Evolutionary conservation across 352 stramenopile genomes (phyloP).

Genomic region (Pythium rishiriense): DNA sequence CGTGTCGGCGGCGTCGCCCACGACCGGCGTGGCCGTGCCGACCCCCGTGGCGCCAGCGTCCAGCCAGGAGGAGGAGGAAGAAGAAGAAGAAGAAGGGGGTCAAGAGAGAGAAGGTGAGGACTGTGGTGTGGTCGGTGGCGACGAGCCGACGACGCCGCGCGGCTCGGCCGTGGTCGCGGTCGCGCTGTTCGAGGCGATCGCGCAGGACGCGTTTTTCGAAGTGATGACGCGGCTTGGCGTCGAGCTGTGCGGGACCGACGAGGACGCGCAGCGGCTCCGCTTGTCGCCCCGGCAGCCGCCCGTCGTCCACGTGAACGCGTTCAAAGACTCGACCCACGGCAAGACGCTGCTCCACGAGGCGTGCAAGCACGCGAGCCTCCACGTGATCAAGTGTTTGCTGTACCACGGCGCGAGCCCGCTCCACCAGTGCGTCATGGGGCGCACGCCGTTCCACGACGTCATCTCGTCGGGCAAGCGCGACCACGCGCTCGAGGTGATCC

Average conservation of each 20-base stretch:
- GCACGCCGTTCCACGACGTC: conserved; percentile 62
- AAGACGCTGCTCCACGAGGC: conserved; percentile 72
- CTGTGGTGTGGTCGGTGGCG: background rate
- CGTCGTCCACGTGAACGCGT: conserved; percentile 41
- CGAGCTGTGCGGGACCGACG: conserved; percentile 22
- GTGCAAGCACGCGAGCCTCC: conserved; percentile 47
- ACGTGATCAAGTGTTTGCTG: conserved; percentile 55
- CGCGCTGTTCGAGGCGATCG: conserved; percentile 18
- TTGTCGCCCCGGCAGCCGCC: too few relatives aligned
- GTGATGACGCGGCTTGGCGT: conserved; percentile 12
- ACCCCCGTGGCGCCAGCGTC: background rate
- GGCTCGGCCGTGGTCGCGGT: conserved; percentile 14
- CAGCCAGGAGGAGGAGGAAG: background rate
- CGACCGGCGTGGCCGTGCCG: background rate
- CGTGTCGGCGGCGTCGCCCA: conserved; percentile 9
- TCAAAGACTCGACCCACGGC: conserved; percentile 42
- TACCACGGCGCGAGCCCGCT: conserved; percentile 48
- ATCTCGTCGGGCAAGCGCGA: conserved; percentile 33
- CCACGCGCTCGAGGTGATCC: conserved; percentile 38
- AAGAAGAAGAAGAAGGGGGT: background rate
- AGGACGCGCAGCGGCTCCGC: conserved; percentile 16
- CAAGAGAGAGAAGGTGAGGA: background rate
- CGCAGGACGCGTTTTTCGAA: conserved; percentile 23
- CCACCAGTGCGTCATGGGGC: conserved; percentile 47
- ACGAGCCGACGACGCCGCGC: conserved; percentile 20